phyloP scores from a whole-genome alignment of 1,139 yeast species.

The Hanseniaspora gamundiae region DNA sequence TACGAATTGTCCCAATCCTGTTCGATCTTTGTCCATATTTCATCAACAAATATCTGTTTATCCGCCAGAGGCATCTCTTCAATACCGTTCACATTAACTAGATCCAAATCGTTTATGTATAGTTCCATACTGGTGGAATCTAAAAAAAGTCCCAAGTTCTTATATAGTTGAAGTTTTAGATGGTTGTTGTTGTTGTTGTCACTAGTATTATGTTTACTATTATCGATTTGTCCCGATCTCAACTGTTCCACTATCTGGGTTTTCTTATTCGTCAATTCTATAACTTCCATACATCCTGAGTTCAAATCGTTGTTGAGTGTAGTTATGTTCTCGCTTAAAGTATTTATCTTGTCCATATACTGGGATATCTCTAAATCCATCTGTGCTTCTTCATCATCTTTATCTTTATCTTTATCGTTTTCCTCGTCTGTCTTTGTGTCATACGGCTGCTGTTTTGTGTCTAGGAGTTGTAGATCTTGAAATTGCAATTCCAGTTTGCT shows the following conservation, averaged over 20 bases:
- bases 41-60: not conserved
- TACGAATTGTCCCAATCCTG: not conserved
- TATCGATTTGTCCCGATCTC: not conserved
- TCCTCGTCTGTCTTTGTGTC: too few relatives aligned
- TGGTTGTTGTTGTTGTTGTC: conserved; percentile 1
- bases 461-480: too few relatives aligned
- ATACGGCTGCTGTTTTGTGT: too few relatives aligned
- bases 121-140: conserved; percentile 20
- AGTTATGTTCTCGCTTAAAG: too few relatives aligned
- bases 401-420: too few relatives aligned
- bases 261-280: too few relatives aligned
- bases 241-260: not conserved
- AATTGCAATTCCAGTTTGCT: not conserved
- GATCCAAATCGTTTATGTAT: conserved; percentile 13
- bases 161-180: conserved; percentile 19
- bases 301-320: too few relatives aligned
- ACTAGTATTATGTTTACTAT: conserved; percentile 1
- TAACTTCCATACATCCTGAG: too few relatives aligned
- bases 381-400: too few relatives aligned
- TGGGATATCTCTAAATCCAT: too few relatives aligned
- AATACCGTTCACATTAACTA: not conserved
- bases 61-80: not conserved
- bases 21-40: not conserved
- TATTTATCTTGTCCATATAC: too few relatives aligned
- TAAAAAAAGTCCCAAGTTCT: conserved; percentile 20